phyloP scores from a whole-genome alignment of 2,329 filamentous ascomycete species.

The Trichoderma sp. region DNA sequence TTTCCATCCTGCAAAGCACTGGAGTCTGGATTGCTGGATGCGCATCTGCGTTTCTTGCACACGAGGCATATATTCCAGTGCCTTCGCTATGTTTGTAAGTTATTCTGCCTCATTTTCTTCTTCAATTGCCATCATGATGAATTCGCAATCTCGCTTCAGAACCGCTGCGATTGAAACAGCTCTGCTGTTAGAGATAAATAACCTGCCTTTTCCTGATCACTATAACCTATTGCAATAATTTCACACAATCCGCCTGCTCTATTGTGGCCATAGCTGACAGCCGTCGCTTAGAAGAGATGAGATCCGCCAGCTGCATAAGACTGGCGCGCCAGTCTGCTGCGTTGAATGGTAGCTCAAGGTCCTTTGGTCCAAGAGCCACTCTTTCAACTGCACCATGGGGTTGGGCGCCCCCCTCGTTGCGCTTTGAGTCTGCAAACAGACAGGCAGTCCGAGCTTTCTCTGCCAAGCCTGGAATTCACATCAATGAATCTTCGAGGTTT shows the following conservation, averaged over 20 bases:
- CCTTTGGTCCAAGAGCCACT: background rate
- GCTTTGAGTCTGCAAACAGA: background rate
- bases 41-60: slow-evolving; percentile 16
- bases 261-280: slow-evolving; percentile 44
- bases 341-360: slow-evolving; percentile 14
- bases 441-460: slow-evolving; percentile 28
- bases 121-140: slow-evolving; percentile 42
- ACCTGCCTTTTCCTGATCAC: slow-evolving; percentile 44
- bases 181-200: slow-evolving; percentile 47
- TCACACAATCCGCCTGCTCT: slow-evolving; percentile 20
- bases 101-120: background rate
- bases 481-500: slow-evolving; percentile 25
- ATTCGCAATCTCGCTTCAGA: slow-evolving; percentile 49
- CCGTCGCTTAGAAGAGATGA: slow-evolving; percentile 40
- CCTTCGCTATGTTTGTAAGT: slow-evolving; percentile 45
- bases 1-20: slow-evolving; percentile 18
- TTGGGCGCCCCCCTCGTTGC: background rate
- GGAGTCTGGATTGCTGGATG: slow-evolving; percentile 2
- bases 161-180: slow-evolving; percentile 54
- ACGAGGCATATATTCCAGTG: slow-evolving; percentile 17
- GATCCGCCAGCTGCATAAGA: slow-evolving; percentile 41
- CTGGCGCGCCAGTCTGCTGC: slow-evolving; percentile 37
- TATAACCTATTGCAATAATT: slow-evolving; percentile 2
- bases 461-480: slow-evolving; percentile 27
- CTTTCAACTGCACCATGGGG: slow-evolving; percentile 12